Percentiles rank a stretch among this genome's conserved stretches.
phyloP scores from a whole-genome alignment of 2,329 filamentous ascomycete species.

The Colletotrichum limetticola region DNA sequence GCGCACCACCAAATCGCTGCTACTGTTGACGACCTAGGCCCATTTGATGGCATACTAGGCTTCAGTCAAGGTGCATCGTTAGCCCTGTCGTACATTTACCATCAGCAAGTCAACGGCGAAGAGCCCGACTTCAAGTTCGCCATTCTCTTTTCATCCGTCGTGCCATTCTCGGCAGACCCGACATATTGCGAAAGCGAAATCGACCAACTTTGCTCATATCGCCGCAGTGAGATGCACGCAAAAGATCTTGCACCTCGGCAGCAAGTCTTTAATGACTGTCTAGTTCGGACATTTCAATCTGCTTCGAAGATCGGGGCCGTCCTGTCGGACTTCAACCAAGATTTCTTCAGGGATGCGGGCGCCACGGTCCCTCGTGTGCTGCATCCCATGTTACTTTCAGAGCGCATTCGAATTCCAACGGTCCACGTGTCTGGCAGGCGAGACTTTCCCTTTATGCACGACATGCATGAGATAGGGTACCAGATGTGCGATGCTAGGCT shows the following conservation, averaged over 20 bases:
- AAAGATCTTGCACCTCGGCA: slow-evolving; percentile 3
- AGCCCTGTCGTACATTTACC: slow-evolving; percentile 15
- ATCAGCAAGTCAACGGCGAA: slow-evolving; percentile 21
- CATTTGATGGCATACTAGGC: slow-evolving; percentile 38
- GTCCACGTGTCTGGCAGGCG: slow-evolving; percentile 25
- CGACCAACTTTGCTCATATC: slow-evolving; percentile 15
- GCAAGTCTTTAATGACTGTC: slow-evolving; percentile 28
- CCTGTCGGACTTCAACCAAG: slow-evolving; percentile 16
- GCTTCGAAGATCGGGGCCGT: slow-evolving; percentile 26
- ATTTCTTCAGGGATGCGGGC: slow-evolving; percentile 9
- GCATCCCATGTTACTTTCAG: slow-evolving; percentile 15
- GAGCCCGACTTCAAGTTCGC: slow-evolving; percentile 25
- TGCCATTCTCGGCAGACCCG: slow-evolving; percentile 10
- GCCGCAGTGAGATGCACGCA: not conserved
- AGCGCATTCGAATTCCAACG: slow-evolving; percentile 28
- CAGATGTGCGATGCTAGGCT: slow-evolving; percentile 14
- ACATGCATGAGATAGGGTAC: slow-evolving; percentile 30
- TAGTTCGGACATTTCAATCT: slow-evolving; percentile 13
- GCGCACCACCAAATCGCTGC: slow-evolving; percentile 17
- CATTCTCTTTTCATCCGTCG: slow-evolving; percentile 24
- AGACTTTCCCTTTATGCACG: slow-evolving; percentile 27
- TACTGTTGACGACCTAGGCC: slow-evolving; percentile 33
- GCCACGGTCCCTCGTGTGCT: slow-evolving; percentile 1
- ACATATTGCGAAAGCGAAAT: slow-evolving; percentile 20
- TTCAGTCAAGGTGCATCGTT: slow-evolving; percentile 38